phyloP scores from a whole-genome alignment of 1,284 basidiomycete genomes.

The Thecaphora thlaspeos region DNA sequence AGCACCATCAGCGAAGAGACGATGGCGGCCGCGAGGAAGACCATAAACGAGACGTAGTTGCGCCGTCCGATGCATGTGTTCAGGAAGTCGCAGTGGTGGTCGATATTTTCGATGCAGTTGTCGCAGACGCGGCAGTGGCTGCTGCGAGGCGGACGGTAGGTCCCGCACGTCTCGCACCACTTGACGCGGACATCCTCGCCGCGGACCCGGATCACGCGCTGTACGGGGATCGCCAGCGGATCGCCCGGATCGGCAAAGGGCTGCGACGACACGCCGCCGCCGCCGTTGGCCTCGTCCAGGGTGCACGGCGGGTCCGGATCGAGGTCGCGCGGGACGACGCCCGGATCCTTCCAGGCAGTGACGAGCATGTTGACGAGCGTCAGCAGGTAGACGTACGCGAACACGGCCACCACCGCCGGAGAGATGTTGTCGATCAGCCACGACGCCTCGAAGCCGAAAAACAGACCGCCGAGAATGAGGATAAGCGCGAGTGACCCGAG shows the following conservation, averaged over 20 bases:
- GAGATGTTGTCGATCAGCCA: constrained; percentile 40
- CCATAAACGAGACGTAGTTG: constrained; percentile 56
- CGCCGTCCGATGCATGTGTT: constrained; percentile 56
- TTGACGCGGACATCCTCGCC: constrained; percentile 35
- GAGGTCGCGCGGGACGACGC: constrained; percentile 51
- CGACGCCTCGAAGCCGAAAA: constrained; percentile 46
- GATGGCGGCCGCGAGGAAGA: constrained; percentile 40
- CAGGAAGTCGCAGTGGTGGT: constrained; percentile 58
- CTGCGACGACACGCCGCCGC: constrained; percentile 7
- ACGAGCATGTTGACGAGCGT: constrained; percentile 44
- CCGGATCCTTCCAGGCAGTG: constrained; percentile 52
- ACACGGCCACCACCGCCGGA: constrained; percentile 40
- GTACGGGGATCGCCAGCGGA: constrained; percentile 23
- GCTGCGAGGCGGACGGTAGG: constrained; percentile 53
- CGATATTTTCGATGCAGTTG: constrained; percentile 56
- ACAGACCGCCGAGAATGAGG: constrained; percentile 43
- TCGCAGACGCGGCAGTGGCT: constrained; percentile 57
- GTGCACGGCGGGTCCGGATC: constrained; percentile 53
- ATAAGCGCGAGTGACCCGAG: constrained; percentile 30
- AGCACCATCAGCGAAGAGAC: constrained; percentile 17
- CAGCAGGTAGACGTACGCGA: constrained; percentile 42
- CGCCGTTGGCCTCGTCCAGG: constrained; percentile 9
- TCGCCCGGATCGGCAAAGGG: constrained; percentile 27
- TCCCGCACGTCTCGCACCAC: constrained; percentile 56
- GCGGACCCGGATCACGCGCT: constrained; percentile 25